Evolutionary conservation across 768 basidiomycete genomes (phyloP), one percentile per base, ranked within the genome.

Genomic region (Suillus lakei): DNA sequence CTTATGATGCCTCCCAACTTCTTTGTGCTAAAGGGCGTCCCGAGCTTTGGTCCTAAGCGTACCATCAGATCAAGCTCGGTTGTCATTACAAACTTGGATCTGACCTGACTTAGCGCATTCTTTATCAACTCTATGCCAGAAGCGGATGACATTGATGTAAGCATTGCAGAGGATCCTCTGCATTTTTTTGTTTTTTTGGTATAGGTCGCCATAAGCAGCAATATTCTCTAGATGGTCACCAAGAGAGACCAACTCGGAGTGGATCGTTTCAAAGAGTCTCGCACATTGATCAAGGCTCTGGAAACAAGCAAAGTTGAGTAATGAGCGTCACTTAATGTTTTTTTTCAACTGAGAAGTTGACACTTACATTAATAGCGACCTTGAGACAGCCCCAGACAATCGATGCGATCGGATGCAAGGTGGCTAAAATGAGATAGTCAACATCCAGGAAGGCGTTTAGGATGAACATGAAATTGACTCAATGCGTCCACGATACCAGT

Each of bases 71-170:
- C 13, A 13, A 54, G 12, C 32, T 12, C 21, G 18, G 21, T 21
- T 43, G 21, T 21, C 43, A 8, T 43, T 21, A 4, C 3, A 43
- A 43, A 43, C 43, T 6, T 32, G 0, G 21, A 6, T 43, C 53
- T 54, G 32, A 54, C 55, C 63, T 15, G 54, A 67, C 21, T 48
- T 53, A 1, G 65, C 26, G 56, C 73, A 74, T 36, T 74, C 70
- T 38, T 72, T 71, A 48, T 72, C 64, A 6, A 73, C 72, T 5
- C 67, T 66, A 28, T 59, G 21, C 73, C 72, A 74, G 48, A 74
- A 74, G 36, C 67, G 69, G 44, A 74, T 41, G 16, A 74, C 68
- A 32, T 68, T 68, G n/a, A 67, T 67, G 43, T 69, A 74, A 12
- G 72, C 48, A 1, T 63, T 23, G 54, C 65, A 71, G 34, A 74